phyloP scores from a whole-genome alignment of 176 grass and related monocot genomes.

The Hyparrhenia diplandra region DNA sequence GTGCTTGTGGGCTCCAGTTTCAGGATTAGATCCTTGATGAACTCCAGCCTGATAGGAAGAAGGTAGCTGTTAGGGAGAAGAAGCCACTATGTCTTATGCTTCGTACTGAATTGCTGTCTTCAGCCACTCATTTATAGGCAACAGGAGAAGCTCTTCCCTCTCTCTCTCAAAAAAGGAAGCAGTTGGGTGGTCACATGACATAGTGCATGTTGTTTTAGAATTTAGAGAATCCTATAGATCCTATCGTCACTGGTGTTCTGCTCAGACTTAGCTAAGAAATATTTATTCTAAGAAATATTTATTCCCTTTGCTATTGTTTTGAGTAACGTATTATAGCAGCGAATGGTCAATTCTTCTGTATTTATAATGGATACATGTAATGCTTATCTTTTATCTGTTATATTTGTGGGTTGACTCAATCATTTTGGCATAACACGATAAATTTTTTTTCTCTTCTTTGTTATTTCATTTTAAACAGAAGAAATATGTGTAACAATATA shows the following conservation, averaged over 20 bases:
- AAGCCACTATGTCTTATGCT: slow-evolving; percentile 32
- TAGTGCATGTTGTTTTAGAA: not conserved
- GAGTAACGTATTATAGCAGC: not conserved
- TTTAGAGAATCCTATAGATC: not conserved
- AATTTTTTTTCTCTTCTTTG: not conserved
- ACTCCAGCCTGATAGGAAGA: slow-evolving; percentile 30
- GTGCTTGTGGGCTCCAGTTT: slow-evolving; percentile 32
- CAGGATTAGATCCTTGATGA: slow-evolving; percentile 27
- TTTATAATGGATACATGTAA: slow-evolving; percentile 18
- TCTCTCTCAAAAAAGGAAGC: not conserved
- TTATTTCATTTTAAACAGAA: not conserved
- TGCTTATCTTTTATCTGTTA: not conserved
- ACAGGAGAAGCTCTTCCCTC: not conserved
- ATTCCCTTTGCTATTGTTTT: not conserved
- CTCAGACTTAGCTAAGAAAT: not conserved
- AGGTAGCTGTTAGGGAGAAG: slow-evolving; percentile 15
- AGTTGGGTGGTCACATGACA: slow-evolving; percentile 9
- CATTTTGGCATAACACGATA: not conserved
- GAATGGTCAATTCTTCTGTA: not conserved
- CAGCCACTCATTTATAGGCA: slow-evolving; percentile 72
- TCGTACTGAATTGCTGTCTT: slow-evolving; percentile 45
- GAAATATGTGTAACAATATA: not conserved
- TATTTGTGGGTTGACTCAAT: not conserved
- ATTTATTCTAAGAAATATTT: too few relatives aligned
- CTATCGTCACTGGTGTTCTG: not conserved